Percentiles rank a stretch among this genome's conserved stretches.
These are phyloP conservation scores for Aspergillus phoenicis DNA, from an alignment of 2,329 filamentous ascomycete species.

Conservation along the genomic window DNA sequence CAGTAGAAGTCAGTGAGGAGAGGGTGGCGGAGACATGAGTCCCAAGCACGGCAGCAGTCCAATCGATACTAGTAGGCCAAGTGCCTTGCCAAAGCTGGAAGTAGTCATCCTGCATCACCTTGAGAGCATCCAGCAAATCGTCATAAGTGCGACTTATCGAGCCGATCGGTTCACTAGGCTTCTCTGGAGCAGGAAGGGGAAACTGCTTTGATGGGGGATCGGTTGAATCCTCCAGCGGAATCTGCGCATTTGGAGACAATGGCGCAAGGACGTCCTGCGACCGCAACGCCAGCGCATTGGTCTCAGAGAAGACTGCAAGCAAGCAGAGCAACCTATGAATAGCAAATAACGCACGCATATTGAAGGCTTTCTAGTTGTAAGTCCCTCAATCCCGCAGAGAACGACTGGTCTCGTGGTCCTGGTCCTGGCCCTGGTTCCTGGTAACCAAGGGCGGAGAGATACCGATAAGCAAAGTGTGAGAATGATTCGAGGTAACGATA, in stretches of 20 bases:
- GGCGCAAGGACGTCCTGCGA: slow-evolving; percentile 28
- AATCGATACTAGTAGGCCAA: slow-evolving; percentile 87
- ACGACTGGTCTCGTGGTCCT: not conserved
- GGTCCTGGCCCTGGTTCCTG: not conserved
- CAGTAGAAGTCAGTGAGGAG: slow-evolving; percentile 64
- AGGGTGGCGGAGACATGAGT: slow-evolving; percentile 77
- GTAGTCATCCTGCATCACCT: slow-evolving; percentile 75
- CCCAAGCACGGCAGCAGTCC: slow-evolving; percentile 83
- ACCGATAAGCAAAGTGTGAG: not conserved
- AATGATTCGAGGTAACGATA: slow-evolving; percentile 7
- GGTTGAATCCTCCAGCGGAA: slow-evolving; percentile 14
- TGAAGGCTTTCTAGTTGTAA: slow-evolving; percentile 9
- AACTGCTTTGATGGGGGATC: slow-evolving; percentile 13
- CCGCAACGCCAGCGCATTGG: slow-evolving; percentile 36
- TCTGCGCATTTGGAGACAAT: slow-evolving; percentile 16
- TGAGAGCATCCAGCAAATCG: slow-evolving; percentile 64
- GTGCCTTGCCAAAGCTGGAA: slow-evolving; percentile 76
- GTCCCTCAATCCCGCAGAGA: not conserved
- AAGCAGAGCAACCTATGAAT: slow-evolving; percentile 28
- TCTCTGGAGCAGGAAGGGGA: slow-evolving; percentile 20
- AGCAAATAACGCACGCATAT: slow-evolving; percentile 17
- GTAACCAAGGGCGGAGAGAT: not conserved
- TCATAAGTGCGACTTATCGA: slow-evolving; percentile 30
- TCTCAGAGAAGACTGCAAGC: slow-evolving; percentile 22
- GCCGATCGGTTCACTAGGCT: slow-evolving; percentile 21